Evolutionary conservation across 1,139 yeast species (phyloP), one percentile per base, ranked within the genome.

Genomic region (Candida sanyaensis): DNA sequence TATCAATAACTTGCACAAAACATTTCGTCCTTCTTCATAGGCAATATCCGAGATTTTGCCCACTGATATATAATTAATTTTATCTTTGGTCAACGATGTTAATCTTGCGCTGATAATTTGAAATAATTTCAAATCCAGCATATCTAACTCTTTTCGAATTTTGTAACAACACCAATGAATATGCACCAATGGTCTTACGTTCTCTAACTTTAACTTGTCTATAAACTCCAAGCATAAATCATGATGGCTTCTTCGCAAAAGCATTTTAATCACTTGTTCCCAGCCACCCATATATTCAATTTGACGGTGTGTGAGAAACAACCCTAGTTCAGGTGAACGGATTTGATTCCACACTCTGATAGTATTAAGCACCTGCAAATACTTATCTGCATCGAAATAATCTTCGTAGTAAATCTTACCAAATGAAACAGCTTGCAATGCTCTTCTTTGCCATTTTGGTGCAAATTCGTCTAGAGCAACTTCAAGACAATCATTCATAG

Each of bases 141-240:
- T 59, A 38, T 79, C 80, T 5, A 73, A 58, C 13, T 85, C 82
- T 38, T 73, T 66, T 47, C 78, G 79, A 26, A 90, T 82, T 58
- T 89, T 88, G 36, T 78, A 71, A 50, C 87, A 81, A 13, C 97
- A 93, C 98, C 98, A 93, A 55, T 86, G 80, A 1, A 83, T 75
- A 57, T 84, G 88, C 0, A 92, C 78, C 24, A 69, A 60, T 50
- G 82, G 85, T 37, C 72, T 70, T 6, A 88, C 82, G 29, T 67
- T 60, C 5, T 61, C 57, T 12, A 83, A 59, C 8, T 72, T 65
- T 46, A 87, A 65, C 38, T 79, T 69, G 11, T 78, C 77, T 7
- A 86, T 77, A 2, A 91, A 71, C 51, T 83, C 80, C 41, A 89
- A 66, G 0, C 93, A 83, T 37, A 88, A 71, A 8, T 78, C 75